phyloP scores from a whole-genome alignment of 805 yeast species.

The Lachancea waltii region DNA sequence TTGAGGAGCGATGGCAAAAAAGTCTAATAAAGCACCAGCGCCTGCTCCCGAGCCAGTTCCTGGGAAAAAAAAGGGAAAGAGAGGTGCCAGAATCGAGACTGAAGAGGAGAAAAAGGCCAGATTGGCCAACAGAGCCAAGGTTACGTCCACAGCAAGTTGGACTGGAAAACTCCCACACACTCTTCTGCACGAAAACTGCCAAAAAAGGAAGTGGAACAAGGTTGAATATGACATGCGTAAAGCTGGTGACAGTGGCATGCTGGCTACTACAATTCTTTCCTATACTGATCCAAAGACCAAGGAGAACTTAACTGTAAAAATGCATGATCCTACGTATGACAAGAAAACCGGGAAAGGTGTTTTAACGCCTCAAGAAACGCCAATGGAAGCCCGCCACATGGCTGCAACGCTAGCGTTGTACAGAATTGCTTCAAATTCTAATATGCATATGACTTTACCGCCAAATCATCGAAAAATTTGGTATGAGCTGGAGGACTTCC shows the following conservation, averaged over 20 bases:
- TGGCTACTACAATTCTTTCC: slow-evolving; percentile 57
- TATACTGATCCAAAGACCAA: slow-evolving; percentile 79
- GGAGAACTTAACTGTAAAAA: slow-evolving; percentile 51
- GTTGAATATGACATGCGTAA: slow-evolving; percentile 69
- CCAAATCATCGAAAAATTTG: slow-evolving; percentile 73
- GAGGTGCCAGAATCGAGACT: slow-evolving; percentile 12
- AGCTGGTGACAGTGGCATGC: slow-evolving; percentile 46
- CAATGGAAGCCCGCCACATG: slow-evolving; percentile 82
- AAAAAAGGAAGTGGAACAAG: slow-evolving; percentile 82
- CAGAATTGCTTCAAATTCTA: slow-evolving; percentile 72
- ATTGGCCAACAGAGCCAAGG: slow-evolving; percentile 40
- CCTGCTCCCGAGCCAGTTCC: slow-evolving; percentile 10
- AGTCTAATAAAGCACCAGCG: slow-evolving; percentile 10
- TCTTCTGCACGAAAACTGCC: slow-evolving; percentile 78
- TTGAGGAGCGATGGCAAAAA: slow-evolving; percentile 27
- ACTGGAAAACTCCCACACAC: slow-evolving; percentile 92
- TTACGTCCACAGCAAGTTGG: slow-evolving; percentile 73
- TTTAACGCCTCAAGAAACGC: slow-evolving; percentile 64
- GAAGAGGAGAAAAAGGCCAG: slow-evolving; percentile 19
- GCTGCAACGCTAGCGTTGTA: slow-evolving; percentile 87
- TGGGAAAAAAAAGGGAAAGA: slow-evolving; percentile 20
- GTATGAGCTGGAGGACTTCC: slow-evolving; percentile 59
- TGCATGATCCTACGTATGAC: slow-evolving; percentile 41
- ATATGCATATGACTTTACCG: slow-evolving; percentile 82
- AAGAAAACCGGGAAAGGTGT: slow-evolving; percentile 41